Conservation (phyloP, 2,329 filamentous ascomycete species). For the Rutstroemia sp. region DNA sequence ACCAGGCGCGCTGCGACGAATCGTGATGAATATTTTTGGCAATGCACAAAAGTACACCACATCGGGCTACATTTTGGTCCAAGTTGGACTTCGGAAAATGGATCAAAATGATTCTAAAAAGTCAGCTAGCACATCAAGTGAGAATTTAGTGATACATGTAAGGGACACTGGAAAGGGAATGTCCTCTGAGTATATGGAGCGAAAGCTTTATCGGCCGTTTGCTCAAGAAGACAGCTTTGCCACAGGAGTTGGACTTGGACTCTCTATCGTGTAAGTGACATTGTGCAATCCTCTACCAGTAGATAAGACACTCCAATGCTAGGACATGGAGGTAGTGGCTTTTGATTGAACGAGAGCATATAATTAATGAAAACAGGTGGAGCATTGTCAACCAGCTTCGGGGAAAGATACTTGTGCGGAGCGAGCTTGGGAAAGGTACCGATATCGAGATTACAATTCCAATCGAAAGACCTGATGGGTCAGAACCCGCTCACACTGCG, state of each 20-base stretch:
- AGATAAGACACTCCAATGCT: neutral
- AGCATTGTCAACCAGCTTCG: slow-evolving; percentile 35
- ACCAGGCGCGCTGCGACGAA: slow-evolving; percentile 38
- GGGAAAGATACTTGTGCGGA: slow-evolving; percentile 49
- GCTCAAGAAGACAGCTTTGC: slow-evolving; percentile 52
- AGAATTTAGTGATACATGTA: slow-evolving; percentile 30
- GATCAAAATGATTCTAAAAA: slow-evolving; percentile 31
- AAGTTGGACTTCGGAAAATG: neutral
- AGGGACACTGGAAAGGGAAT: slow-evolving; percentile 58
- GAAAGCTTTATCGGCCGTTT: slow-evolving; percentile 53
- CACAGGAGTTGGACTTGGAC: slow-evolving; percentile 34
- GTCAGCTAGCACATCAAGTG: slow-evolving; percentile 49
- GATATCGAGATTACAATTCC: slow-evolving; percentile 38
- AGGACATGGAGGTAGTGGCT: neutral
- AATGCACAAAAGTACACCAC: slow-evolving; percentile 54
- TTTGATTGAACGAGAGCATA: no score
- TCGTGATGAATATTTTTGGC: slow-evolving; percentile 54
- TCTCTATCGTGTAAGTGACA: slow-evolving; percentile 35
- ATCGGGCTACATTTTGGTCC: slow-evolving; percentile 39
- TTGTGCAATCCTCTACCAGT: neutral
- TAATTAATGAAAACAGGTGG: neutral
- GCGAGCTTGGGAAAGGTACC: slow-evolving; percentile 43
- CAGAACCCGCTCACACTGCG: neutral
- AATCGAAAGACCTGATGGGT: slow-evolving; percentile 1
- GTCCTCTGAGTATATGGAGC: slow-evolving; percentile 49